phyloP scores from a whole-genome alignment of 75 land plant genomes.

The Gnetum montanum region DNA sequence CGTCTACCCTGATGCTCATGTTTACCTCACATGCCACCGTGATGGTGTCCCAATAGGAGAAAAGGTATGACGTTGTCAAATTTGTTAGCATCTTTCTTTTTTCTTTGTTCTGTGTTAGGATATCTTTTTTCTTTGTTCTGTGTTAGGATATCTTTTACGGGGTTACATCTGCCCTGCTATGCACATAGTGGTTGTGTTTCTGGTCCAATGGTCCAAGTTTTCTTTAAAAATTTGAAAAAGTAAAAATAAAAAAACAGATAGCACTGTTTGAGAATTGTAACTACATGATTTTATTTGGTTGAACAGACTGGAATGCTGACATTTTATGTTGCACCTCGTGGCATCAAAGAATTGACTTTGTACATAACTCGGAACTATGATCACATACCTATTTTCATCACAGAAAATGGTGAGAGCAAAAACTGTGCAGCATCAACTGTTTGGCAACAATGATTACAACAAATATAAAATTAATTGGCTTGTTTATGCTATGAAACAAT shows the following conservation, averaged over 20 bases:
- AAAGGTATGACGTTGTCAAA: neutral
- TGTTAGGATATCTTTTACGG: neutral
- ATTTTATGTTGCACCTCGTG: constrained; percentile 12
- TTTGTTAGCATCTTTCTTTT: neutral
- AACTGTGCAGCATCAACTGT: too few relatives aligned
- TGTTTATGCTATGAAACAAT: too few relatives aligned
- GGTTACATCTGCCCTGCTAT: neutral
- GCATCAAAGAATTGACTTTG: constrained; percentile 4
- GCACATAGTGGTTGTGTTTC: neutral
- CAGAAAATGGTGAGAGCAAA: constrained; percentile 18
- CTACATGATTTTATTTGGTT: constrained; percentile 37
- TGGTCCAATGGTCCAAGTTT: constrained; percentile 4
- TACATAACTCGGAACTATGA: constrained; percentile 10
- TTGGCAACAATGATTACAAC: too few relatives aligned
- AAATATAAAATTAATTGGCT: too few relatives aligned
- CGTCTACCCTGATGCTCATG: too few relatives aligned
- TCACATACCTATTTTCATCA: constrained; percentile 12
- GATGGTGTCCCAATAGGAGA: neutral
- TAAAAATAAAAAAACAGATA: neutral
- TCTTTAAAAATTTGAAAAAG: neutral
- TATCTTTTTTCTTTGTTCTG: neutral
- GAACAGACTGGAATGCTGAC: constrained; percentile 31
- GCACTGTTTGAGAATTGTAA: neutral
- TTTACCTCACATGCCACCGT: neutral
- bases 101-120: neutral